phyloP scores from a whole-genome alignment of 2,329 filamentous ascomycete genomes.

The Paraphaeosphaeria sporulosa region DNA sequence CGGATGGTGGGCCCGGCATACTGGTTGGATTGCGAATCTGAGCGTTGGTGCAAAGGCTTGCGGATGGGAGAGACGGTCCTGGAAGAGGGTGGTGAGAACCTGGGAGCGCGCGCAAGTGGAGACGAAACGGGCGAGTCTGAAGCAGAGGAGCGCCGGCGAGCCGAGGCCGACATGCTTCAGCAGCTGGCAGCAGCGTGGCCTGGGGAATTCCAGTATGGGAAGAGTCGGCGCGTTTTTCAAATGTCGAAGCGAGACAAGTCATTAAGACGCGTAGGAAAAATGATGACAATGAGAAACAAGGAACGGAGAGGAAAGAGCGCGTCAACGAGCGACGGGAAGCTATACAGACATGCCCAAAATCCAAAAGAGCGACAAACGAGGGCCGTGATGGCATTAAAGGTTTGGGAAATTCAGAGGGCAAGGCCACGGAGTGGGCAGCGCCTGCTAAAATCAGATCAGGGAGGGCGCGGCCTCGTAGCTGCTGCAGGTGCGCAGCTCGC shows the following conservation, averaged over 20 bases:
- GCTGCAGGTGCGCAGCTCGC: conserved; percentile 44
- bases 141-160: conserved; percentile 31
- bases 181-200: conserved; percentile 22
- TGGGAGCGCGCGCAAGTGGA: conserved; percentile 39
- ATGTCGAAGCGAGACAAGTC: conserved; percentile 34
- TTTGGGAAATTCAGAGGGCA: conserved; percentile 36
- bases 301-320: conserved; percentile 29
- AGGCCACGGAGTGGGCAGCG: conserved; percentile 39
- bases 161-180: conserved; percentile 42
- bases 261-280: conserved; percentile 41
- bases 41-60: conserved; percentile 49
- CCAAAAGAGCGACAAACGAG: conserved; percentile 32
- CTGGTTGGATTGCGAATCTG: conserved; percentile 48
- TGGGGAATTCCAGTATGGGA: conserved; percentile 29
- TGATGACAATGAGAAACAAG: conserved; percentile 29
- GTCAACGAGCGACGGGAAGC: conserved; percentile 46
- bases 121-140: conserved; percentile 36
- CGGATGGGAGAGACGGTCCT: conserved; percentile 43
- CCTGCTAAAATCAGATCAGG: conserved; percentile 34
- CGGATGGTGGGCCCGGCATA: conserved; percentile 50
- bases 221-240: conserved; percentile 29
- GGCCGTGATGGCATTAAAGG: conserved; percentile 46
- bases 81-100: conserved; percentile 39
- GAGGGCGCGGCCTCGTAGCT: conserved; percentile 34
- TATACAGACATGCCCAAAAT: conserved; percentile 48